Percentiles rank a stretch among this genome's conserved stretches.
Conservation (phyloP, 768 basidiomycete genomes). For the Tricholoma flavovirens region DNA sequence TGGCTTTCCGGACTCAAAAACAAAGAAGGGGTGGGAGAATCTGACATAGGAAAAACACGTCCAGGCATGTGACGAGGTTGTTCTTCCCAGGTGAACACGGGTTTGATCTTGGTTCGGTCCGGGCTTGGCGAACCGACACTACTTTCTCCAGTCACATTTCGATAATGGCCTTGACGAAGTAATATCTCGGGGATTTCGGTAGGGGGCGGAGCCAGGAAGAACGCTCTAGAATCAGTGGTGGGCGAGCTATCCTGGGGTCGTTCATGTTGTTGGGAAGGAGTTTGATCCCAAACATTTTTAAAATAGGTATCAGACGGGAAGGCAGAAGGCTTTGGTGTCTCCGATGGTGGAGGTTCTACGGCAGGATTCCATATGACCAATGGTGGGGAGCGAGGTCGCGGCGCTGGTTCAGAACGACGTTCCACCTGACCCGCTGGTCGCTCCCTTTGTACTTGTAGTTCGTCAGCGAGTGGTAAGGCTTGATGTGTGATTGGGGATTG, state of each 20-base stretch:
- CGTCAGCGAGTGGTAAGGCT: not conserved
- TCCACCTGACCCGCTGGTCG: constrained; percentile 2
- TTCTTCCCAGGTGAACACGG: constrained; percentile 95
- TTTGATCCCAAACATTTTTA: constrained; percentile 81
- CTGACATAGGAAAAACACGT: constrained; percentile 68
- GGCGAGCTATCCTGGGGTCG: constrained; percentile 28
- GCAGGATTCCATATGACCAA: constrained; percentile 78
- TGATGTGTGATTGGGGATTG: constrained; percentile 2
- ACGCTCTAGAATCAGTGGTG: constrained; percentile 35
- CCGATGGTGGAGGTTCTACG: constrained; percentile 70
- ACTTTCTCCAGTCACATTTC: constrained; percentile 50
- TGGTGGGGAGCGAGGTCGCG: constrained; percentile 52
- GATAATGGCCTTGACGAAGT: constrained; percentile 71
- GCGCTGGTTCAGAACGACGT: constrained; percentile 6
- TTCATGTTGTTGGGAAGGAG: constrained; percentile 36
- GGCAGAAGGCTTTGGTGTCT: constrained; percentile 44
- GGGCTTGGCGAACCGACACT: constrained; percentile 47
- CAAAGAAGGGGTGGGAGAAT: constrained; percentile 45
- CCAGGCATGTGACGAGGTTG: constrained; percentile 58
- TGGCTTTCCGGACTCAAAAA: constrained; percentile 35
- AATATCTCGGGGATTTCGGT: constrained; percentile 62
- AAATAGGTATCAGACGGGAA: constrained; percentile 78
- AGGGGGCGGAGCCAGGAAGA: constrained; percentile 58
- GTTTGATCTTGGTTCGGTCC: constrained; percentile 65
- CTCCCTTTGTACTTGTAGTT: not conserved